These are phyloP conservation scores for Botrytis pseudocinerea DNA, from an alignment of 2,329 filamentous ascomycete genomes.

Conservation along the genomic window DNA sequence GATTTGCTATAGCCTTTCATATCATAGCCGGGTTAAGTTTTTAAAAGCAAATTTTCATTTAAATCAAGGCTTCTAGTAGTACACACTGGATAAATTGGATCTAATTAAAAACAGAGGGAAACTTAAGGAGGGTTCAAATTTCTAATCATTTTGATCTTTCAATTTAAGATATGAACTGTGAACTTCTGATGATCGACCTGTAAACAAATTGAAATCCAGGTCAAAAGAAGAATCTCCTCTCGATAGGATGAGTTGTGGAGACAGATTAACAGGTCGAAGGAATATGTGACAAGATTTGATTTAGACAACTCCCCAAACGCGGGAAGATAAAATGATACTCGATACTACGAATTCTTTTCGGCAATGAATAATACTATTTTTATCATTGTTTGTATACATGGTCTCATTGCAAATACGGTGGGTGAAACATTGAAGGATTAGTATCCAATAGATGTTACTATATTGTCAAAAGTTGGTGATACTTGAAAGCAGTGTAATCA, in stretches of 20 bases:
- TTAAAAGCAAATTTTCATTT: background rate
- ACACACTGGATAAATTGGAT: background rate
- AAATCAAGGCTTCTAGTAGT: background rate
- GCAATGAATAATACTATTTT: background rate
- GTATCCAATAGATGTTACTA: background rate
- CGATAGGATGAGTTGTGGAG: background rate
- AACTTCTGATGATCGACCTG: background rate
- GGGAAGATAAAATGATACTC: background rate
- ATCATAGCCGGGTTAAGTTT: background rate
- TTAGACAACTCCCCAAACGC: background rate
- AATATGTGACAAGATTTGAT: background rate
- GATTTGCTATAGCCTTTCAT: background rate
- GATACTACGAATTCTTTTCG: background rate
- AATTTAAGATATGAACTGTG: background rate
- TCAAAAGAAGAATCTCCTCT: background rate
- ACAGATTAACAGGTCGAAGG: background rate
- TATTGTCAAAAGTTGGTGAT: background rate
- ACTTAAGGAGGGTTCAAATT: background rate
- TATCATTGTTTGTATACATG: rapidly evolving
- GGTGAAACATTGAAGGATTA: background rate
- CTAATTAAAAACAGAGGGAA: background rate
- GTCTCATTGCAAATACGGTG: background rate
- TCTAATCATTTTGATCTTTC: background rate
- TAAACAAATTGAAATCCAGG: background rate
- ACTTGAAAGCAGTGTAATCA: background rate